Evolutionary conservation across 768 basidiomycete species (phyloP), one percentile per base, ranked within the genome.

Genomic region (Lepiota subincarnata): DNA sequence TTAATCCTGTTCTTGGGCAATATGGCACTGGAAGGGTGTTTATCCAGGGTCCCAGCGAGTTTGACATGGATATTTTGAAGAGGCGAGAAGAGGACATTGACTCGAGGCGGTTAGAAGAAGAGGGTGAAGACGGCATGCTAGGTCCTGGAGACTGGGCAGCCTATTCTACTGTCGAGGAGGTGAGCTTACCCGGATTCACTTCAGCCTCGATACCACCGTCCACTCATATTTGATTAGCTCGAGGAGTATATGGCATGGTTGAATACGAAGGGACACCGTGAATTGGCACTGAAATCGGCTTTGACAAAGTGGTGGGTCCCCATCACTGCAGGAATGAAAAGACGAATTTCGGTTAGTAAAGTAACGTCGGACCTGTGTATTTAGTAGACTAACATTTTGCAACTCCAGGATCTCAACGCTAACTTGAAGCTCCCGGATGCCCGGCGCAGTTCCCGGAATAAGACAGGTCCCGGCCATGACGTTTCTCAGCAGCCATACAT

Each of bases 21-120:
- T 96, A 92, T 63, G 92, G 93, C 8, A 86, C 93, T 16, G 97
- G 94, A 4, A 75, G 96, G 48, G 64, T 99, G 44, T 97, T 98
- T 66, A 69, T 99, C 24, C 97, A 99, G 68, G 97, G 96, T 0
- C 91, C 92, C 20, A 89, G 86, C 58, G 82, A 86, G 60, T 81
- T 84, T 63, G 97, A 98, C 57, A 59, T 82, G 52, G 86, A 90
- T 54, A 67, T 87, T n/a, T 68, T 90, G 62, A 75, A 78, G 50
- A 77, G 81, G 61, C 73, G 82, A 56, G 79, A 78, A 50, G 77
- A 79, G 57, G 82, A 84, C 53, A 73, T 92, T 24, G 77, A 77
- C 46, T 73, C 70, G 50, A 73, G 88, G 55, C 75, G 90, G 63
- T 68, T 69, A 42, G 86, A 85, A 42, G 95, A 94, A 66, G 94